Base-by-base conservation (phyloP, 1,139 yeast species). In the Citeromyces hawaiiensis region DNA sequence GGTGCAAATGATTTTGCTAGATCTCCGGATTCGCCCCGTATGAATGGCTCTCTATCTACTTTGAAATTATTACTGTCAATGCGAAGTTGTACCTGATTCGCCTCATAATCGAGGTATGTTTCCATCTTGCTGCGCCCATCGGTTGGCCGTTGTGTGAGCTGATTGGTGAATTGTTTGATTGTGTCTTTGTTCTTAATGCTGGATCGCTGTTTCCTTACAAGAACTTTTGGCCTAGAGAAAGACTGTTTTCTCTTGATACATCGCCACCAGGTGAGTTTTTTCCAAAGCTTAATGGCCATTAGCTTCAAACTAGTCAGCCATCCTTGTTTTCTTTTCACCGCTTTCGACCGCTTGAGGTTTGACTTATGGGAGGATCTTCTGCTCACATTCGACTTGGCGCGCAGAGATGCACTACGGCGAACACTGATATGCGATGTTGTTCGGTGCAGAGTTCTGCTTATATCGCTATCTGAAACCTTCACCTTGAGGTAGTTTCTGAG, bases 301-400 rank as follows among this genome's bases (percentile, higher is more conserved):
- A 16, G 15, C 15, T 41, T 13, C 25, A 42, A 17, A 11, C 36
- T 33, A 2, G 41, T 34, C 16, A 43, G 11, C 44, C 45, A 41
- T 6, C 44, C 44, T 17, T 41, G 40, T 33, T 42, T 43, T 13
- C 36, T 33, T 18, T 34, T 37, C 32, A 39, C 38, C 29, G 45
- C 44, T 25, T 42, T 42, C n/a, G 45, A 39, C 31, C 45, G 36
- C 19, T 37, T 39, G 29, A 43, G 38, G 11, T 38, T 35, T 8
- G 45, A 41, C 21, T 19, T 4, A 19, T 19, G 21, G 7, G 21
- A 19, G 4, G 21, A 5, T 7, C 21, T 19, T 19, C 7, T 4
- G 21, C 21, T 7, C 21, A 19, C 21, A 19, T 19, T 14, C 14
- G 35, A 10, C 15, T 11, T 33, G 18, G 6, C 16, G 16, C 15